These are phyloP conservation scores for Turnera subulata DNA, from an alignment of 345 rosid genomes.

Conservation along the genomic window DNA sequence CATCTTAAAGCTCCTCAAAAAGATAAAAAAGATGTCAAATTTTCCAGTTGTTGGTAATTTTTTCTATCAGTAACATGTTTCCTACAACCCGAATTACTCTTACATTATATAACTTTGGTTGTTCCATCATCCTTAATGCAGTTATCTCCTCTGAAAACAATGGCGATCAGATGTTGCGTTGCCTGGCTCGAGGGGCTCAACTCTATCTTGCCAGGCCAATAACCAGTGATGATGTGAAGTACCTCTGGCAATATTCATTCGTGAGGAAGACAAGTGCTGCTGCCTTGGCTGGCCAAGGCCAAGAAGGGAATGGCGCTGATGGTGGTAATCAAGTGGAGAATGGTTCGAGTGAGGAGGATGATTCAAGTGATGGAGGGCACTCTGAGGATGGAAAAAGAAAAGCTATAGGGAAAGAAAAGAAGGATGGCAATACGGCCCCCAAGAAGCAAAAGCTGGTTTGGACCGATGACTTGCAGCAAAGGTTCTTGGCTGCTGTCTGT, in stretches of 20 bases:
- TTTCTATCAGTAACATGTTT: background rate
- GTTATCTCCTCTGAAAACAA: slow-evolving; percentile 33
- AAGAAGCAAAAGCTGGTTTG: slow-evolving; percentile 43
- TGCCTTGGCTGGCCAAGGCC: too few species aligned
- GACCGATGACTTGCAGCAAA: slow-evolving; percentile 40
- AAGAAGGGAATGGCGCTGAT: too few species aligned
- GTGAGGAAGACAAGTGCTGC: slow-evolving; percentile 13
- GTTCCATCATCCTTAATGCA: slow-evolving; percentile 14
- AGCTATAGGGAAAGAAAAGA: slow-evolving; percentile 17
- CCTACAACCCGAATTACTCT: background rate
- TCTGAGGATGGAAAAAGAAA: slow-evolving; percentile 23
- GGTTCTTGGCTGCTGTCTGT: slow-evolving; percentile 36
- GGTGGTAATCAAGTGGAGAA: slow-evolving; percentile 1
- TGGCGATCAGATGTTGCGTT: slow-evolving; percentile 28
- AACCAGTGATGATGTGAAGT: slow-evolving; percentile 19
- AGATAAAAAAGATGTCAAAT: slow-evolving; percentile 21
- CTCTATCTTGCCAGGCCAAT: slow-evolving; percentile 45
- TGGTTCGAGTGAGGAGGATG: background rate
- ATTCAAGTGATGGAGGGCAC: slow-evolving; percentile 3
- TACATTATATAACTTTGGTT: slow-evolving; percentile 6
- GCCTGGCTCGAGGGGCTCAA: slow-evolving; percentile 42
- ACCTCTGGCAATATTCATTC: slow-evolving; percentile 45
- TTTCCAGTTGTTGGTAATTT: slow-evolving; percentile 42
- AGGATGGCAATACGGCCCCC: background rate
- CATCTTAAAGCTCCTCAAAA: slow-evolving; percentile 46